Percentiles rank a stretch among this genome's conserved stretches.
These are phyloP conservation scores for Fusarium caatingaense DNA, from an alignment of 2,329 filamentous ascomycete genomes.

Conservation along the genomic window DNA sequence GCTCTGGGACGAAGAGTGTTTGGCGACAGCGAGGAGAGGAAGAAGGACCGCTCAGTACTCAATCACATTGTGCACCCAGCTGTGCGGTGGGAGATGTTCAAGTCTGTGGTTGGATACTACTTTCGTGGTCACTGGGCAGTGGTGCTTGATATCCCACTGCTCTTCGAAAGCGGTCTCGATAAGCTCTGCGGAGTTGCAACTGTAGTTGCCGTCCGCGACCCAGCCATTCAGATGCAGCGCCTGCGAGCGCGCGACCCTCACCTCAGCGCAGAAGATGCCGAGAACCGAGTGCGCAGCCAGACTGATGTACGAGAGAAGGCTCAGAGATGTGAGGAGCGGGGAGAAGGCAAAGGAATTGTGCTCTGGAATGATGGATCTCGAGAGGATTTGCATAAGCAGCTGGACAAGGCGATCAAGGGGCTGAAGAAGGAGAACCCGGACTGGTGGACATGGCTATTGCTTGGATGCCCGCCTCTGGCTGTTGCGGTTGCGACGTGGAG, in stretches of 20 bases:
- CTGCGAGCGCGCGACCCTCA: slow-evolving; percentile 81
- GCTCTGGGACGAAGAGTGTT: slow-evolving; percentile 89
- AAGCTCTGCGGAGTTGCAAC: slow-evolving; percentile 84
- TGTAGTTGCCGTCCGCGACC: slow-evolving; percentile 86
- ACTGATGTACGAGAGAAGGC: slow-evolving; percentile 88
- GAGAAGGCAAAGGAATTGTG: slow-evolving; percentile 75
- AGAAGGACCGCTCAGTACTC: slow-evolving; percentile 78
- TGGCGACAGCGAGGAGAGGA: slow-evolving; percentile 76
- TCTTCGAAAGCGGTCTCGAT: slow-evolving; percentile 92
- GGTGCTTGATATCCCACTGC: slow-evolving; percentile 88
- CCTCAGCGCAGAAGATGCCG: slow-evolving; percentile 84
- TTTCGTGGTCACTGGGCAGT: slow-evolving; percentile 85
- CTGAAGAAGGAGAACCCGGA: slow-evolving; percentile 73
- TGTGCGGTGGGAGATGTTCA: slow-evolving; percentile 85
- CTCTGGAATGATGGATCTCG: slow-evolving; percentile 89
- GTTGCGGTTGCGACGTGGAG: slow-evolving; percentile 75
- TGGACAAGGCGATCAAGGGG: slow-evolving; percentile 73
- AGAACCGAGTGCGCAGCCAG: slow-evolving; percentile 88
- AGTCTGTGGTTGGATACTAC: slow-evolving; percentile 77
- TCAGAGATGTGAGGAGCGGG: slow-evolving; percentile 74
- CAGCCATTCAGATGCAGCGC: slow-evolving; percentile 83
- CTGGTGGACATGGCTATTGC: slow-evolving; percentile 85
- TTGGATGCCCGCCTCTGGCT: slow-evolving; percentile 80
- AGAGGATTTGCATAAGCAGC: slow-evolving; percentile 74
- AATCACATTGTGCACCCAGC: slow-evolving; percentile 95